Conservation (phyloP, 768 basidiomycete species). For the Amanita pallidorosea region DNA sequence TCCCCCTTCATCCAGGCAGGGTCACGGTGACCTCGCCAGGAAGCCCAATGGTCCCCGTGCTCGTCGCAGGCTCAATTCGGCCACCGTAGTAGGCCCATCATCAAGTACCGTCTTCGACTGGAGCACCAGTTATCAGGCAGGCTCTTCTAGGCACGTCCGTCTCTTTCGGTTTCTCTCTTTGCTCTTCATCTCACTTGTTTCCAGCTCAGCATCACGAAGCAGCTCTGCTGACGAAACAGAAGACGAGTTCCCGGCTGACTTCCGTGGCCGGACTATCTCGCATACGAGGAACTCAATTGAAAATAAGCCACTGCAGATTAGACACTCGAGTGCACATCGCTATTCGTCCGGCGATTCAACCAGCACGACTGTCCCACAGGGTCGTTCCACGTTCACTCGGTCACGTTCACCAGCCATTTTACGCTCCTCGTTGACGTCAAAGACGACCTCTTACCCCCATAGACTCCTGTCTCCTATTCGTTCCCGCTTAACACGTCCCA, state of each 20-base stretch:
- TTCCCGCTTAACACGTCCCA: constrained; percentile 32
- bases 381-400: constrained; percentile 49
- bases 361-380: constrained; percentile 20
- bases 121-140: constrained; percentile 84
- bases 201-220: constrained; percentile 40
- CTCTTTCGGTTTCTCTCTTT: neutral
- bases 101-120: constrained; percentile 39
- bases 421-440: constrained; percentile 21
- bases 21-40: constrained; percentile 37
- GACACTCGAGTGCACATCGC: constrained; percentile 20
- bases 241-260: constrained; percentile 26
- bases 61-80: constrained; percentile 25
- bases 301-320: constrained; percentile 16
- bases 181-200: neutral
- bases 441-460: constrained; percentile 18
- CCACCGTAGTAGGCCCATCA: constrained; percentile 13
- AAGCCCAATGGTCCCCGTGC: constrained; percentile 25
- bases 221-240: constrained; percentile 54
- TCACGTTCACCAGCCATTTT: constrained; percentile 54
- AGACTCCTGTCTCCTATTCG: constrained; percentile 32
- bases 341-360: constrained; percentile 30
- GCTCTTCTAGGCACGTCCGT: constrained; percentile 61
- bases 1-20: constrained; percentile 50
- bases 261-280: constrained; percentile 34
- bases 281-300: constrained; percentile 18